These are phyloP conservation scores for Alternaria longipes DNA, from an alignment of 2,329 filamentous ascomycete species.

Conservation along the genomic window DNA sequence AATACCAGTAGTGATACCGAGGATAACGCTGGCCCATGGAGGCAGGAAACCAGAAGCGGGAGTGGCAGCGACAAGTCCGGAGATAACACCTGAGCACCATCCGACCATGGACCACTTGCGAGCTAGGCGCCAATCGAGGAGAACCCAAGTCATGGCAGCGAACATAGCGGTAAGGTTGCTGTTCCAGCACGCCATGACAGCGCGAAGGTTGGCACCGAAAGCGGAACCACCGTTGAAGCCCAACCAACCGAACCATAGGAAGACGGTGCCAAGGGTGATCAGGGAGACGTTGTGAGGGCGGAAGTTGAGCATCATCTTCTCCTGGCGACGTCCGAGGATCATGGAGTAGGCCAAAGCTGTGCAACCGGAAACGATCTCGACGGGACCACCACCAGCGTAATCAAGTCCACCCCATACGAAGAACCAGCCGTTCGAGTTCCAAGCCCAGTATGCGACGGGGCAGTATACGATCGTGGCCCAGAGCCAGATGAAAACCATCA, in stretches of 20 bases:
- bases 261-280: conserved; percentile 91
- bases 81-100: conserved; percentile 89
- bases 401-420: conserved; percentile 92
- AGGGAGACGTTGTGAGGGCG: conserved; percentile 98
- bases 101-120: conserved; percentile 95
- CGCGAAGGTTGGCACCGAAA: conserved; percentile 92
- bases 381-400: conserved; percentile 94
- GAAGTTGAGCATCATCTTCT: conserved; percentile 99
- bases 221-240: conserved; percentile 98
- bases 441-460: conserved; percentile 94
- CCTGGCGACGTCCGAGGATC: conserved; percentile 94
- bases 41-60: conserved; percentile 82
- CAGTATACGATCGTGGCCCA: conserved; percentile 99
- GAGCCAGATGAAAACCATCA: conserved; percentile 94
- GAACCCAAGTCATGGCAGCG: conserved; percentile 88
- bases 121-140: conserved; percentile 94
- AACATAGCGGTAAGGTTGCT: conserved; percentile 93
- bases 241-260: conserved; percentile 99
- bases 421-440: conserved; percentile 94
- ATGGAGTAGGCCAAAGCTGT: conserved; percentile 94
- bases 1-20: conserved; percentile 70
- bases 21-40: conserved; percentile 69
- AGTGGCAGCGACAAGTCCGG: conserved; percentile 86
- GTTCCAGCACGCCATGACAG: conserved; percentile 98
- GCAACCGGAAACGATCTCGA: conserved; percentile 95